phyloP scores from a whole-genome alignment of 2,329 filamentous ascomycete genomes.

The Stromatinia cepivora region DNA sequence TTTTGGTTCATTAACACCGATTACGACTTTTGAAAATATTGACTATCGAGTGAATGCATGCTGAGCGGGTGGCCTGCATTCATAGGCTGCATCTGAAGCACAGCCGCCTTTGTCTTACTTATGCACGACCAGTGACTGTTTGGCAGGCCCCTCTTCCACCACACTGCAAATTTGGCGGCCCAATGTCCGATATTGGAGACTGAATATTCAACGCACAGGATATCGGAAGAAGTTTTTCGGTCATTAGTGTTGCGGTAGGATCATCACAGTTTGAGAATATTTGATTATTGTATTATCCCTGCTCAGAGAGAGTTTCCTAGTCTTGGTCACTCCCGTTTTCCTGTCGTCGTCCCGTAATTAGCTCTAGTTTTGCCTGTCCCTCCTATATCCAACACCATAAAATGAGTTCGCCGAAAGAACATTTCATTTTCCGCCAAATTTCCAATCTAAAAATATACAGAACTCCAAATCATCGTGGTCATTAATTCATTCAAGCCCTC shows the following conservation, averaged over 20 bases:
- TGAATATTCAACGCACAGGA: not conserved
- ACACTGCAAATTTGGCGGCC: slow-evolving; percentile 7
- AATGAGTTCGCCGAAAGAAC: not conserved
- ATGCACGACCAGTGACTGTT: not conserved
- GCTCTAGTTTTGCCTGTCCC: slow-evolving; percentile 13
- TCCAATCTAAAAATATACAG: not conserved
- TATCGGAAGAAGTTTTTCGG: slow-evolving; percentile 3
- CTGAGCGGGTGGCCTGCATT: not conserved
- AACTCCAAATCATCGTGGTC: not conserved
- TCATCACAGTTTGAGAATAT: not conserved
- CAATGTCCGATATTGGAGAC: not conserved
- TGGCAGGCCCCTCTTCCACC: not conserved
- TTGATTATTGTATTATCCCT: slow-evolving; percentile 2
- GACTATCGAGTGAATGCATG: not conserved
- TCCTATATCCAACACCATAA: slow-evolving; percentile 13
- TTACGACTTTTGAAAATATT: not conserved
- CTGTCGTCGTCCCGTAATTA: slow-evolving; percentile 14
- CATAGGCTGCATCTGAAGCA: slow-evolving; percentile 2
- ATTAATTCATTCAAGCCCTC: slow-evolving; percentile 10
- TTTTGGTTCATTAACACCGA: not conserved
- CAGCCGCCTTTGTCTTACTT: not conserved
- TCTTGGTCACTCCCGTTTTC: not conserved
- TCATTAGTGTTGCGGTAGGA: not conserved
- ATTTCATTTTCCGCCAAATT: not conserved
- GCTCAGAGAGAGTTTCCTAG: slow-evolving; percentile 1